Evolutionary conservation across 306 rosid species (phyloP), one percentile per base, ranked within the genome.

Genomic region (Fragaria ananassa): DNA sequence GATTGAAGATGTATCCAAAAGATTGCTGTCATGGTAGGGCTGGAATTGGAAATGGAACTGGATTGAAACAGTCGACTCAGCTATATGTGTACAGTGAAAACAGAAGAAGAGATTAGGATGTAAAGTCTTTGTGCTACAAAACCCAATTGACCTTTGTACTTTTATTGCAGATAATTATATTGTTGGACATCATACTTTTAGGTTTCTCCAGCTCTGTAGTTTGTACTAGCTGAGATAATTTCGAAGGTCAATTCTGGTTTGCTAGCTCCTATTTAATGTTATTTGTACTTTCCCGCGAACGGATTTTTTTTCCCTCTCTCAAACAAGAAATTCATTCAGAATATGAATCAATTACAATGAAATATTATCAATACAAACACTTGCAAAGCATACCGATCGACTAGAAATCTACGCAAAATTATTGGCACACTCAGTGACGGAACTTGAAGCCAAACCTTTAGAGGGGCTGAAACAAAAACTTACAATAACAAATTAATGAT

Each of bases 91-190:
- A 71, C 70, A 71, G 77, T 79, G 72, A 64, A 87, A 78, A 77
- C 25, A 25, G 17, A 61, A 61, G 7, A 60, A 60, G 39, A 51
- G 85, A 85, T 80, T 73, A 81, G 50, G 86, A 83, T 68, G 17
- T 4, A 62, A 13, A 61, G n/a, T 34, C 9, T 79, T 81, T 69
- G 77, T 60, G 31, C 19, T 15, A 67, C 54, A 31, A 74, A 50
- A 82, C 77, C 77, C 77, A 72, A 57, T 39, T 80, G 83, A 76
- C 84, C 82, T 70, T 80, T 69, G 74, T 71, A 69, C 75, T 65
- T 41, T 25, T 63, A 54, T 72, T 65, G 46, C 53, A 75, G 81
- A 86, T 86, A 68, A 86, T 86, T 68, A 83, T 68, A 83, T 56
- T 56, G 15, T 4, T 5, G 7, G 6, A 37, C 8, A 37, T 37